These are phyloP conservation scores for Entophlyctis helioformis DNA, from an alignment of 192 early-diverging fungal genomes.

Conservation along the genomic window DNA sequence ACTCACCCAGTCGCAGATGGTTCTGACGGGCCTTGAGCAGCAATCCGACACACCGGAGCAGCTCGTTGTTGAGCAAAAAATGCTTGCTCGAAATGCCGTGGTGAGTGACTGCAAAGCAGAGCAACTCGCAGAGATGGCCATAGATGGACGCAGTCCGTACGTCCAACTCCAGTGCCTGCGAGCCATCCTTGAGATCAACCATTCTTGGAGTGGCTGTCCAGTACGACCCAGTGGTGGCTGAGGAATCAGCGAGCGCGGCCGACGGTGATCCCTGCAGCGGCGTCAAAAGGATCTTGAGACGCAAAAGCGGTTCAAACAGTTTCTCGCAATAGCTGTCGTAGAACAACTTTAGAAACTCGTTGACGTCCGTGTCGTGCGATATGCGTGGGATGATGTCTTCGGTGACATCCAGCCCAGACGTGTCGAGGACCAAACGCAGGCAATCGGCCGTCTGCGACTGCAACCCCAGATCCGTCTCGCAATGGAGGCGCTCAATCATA, in stretches of 20 bases:
- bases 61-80: constrained; percentile 52
- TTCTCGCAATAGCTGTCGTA: constrained; percentile 52
- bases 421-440: constrained; percentile 66
- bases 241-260: no score
- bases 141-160: constrained; percentile 24
- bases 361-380: no score
- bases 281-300: no score
- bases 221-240: no score
- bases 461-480: constrained; percentile 49
- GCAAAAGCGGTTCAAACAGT: constrained; percentile 54
- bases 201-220: no score
- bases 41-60: constrained; percentile 46
- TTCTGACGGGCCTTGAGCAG: constrained; percentile 55
- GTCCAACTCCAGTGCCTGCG: constrained; percentile 2
- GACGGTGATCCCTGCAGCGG: no score
- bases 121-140: constrained; percentile 60
- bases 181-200: constrained; percentile 1
- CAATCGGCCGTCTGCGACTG: constrained; percentile 63
- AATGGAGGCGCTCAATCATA: constrained; percentile 52
- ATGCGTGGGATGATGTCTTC: no score
- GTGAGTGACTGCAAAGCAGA: constrained; percentile 57
- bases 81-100: constrained; percentile 71
- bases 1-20: constrained; percentile 59
- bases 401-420: constrained; percentile 17
- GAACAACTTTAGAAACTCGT: constrained; percentile 70